Evolutionary conservation across 306 rosid genomes (phyloP).

Genomic region (Cyclanthera cordifolia): DNA sequence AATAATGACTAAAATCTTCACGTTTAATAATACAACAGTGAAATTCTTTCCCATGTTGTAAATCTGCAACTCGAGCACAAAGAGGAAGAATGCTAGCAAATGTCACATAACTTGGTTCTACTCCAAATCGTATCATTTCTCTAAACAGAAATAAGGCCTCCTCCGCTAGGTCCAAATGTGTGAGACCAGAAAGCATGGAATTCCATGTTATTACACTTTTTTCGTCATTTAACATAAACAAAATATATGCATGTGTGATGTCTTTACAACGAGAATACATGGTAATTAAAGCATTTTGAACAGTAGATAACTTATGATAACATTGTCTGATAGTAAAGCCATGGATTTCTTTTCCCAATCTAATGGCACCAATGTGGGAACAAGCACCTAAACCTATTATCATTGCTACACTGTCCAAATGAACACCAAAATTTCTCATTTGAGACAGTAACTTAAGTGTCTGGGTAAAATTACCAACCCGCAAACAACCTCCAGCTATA

Average conservation of each 20-base stretch:
- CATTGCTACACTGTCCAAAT: slow-evolving; percentile 58
- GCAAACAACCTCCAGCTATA: slow-evolving; percentile 59
- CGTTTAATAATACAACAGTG: slow-evolving; percentile 65
- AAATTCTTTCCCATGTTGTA: slow-evolving; percentile 80
- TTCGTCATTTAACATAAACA: slow-evolving; percentile 41
- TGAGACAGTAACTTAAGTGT: slow-evolving; percentile 59
- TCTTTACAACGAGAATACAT: slow-evolving; percentile 84
- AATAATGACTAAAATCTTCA: slow-evolving; percentile 30
- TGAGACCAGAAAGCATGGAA: slow-evolving; percentile 69
- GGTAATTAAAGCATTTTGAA: slow-evolving; percentile 62
- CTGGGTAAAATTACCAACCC: slow-evolving; percentile 28
- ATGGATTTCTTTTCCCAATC: slow-evolving; percentile 74
- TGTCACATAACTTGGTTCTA: slow-evolving; percentile 64
- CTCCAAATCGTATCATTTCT: slow-evolving; percentile 44
- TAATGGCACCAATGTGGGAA: slow-evolving; percentile 56
- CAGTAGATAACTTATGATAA: slow-evolving; percentile 31
- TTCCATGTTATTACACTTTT: slow-evolving; percentile 65
- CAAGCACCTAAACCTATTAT: slow-evolving; percentile 57
- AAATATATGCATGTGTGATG: slow-evolving; percentile 43
- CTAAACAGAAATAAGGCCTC: slow-evolving; percentile 65
- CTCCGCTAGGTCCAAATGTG: slow-evolving; percentile 49
- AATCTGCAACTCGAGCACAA: slow-evolving; percentile 77
- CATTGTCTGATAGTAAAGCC: slow-evolving; percentile 47
- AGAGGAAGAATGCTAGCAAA: slow-evolving; percentile 79
- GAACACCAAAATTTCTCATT: slow-evolving; percentile 36